Conservation (phyloP, 2,329 filamentous ascomycete genomes). For the Exophiala mesophila region DNA sequence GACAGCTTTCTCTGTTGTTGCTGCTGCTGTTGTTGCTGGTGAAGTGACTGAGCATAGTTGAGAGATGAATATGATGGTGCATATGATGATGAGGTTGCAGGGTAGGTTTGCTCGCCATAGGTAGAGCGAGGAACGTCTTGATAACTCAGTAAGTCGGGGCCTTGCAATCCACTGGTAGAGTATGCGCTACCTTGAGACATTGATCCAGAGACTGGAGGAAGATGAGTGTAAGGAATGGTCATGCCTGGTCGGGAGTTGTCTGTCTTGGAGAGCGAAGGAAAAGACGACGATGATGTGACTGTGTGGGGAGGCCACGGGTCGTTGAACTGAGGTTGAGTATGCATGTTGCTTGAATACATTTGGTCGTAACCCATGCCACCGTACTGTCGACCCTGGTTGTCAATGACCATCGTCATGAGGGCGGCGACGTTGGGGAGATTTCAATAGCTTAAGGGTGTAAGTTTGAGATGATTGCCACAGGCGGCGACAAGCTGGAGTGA, state of each 20-base stretch:
- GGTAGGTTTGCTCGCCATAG: conserved; percentile 66
- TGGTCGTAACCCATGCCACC: conserved; percentile 74
- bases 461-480: no score
- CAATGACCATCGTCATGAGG: conserved; percentile 89
- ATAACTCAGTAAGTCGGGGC: conserved; percentile 63
- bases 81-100: conserved; percentile 62
- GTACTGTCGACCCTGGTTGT: conserved; percentile 78
- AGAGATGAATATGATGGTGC: conserved; percentile 69
- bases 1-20: conserved; percentile 63
- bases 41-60: conserved; percentile 64
- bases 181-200: conserved; percentile 65
- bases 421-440: conserved; percentile 13
- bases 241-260: conserved; percentile 56
- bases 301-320: conserved; percentile 74
- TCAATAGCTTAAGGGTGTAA: no score
- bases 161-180: conserved; percentile 56
- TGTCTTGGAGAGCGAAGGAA: conserved; percentile 56
- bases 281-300: conserved; percentile 51
- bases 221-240: conserved; percentile 65
- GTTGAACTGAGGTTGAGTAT: conserved; percentile 67
- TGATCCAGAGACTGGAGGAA: conserved; percentile 68
- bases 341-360: conserved; percentile 63
- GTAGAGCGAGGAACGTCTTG: conserved; percentile 75
- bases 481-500: no score
- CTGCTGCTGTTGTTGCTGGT: conserved; percentile 44